A percentile compares a stretch with the other conserved stretches of the same genome.
Conservation (phyloP, 352 stramenopile species). For the Globisporangium okanoganense region DNA sequence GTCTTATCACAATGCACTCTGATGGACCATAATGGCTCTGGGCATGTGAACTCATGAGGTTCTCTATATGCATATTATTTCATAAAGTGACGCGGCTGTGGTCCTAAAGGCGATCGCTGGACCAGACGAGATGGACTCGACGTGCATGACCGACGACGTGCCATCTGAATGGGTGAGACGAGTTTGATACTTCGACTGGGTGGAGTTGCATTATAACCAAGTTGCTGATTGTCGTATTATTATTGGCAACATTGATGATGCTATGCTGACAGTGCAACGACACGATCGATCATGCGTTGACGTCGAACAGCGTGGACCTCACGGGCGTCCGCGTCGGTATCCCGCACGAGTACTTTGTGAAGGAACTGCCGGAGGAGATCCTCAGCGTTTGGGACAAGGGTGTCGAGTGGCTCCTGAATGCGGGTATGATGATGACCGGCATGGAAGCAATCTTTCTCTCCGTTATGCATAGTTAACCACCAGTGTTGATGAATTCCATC, state of each 20-base stretch:
- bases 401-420: slow-evolving; percentile 60
- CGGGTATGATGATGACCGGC: slow-evolving; percentile 23
- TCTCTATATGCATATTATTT: neutral
- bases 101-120: slow-evolving; percentile 82
- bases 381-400: slow-evolving; percentile 79
- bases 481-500: neutral
- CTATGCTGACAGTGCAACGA: slow-evolving; percentile 27
- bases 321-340: slow-evolving; percentile 88
- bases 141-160: slow-evolving; percentile 47
- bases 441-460: neutral
- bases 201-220: neutral
- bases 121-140: slow-evolving; percentile 81
- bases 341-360: slow-evolving; percentile 93
- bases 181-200: neutral
- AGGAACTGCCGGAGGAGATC: slow-evolving; percentile 87
- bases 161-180: slow-evolving; percentile 55
- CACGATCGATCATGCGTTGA: slow-evolving; percentile 24
- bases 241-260: neutral
- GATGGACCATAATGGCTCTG: neutral
- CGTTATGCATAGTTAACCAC: neutral
- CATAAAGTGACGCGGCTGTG: slow-evolving; percentile 62
- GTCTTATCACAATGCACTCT: slow-evolving; percentile 3
- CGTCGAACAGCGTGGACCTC: slow-evolving; percentile 37
- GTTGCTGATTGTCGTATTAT: neutral
- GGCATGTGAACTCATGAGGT: neutral